phyloP scores from a whole-genome alignment of 768 basidiomycete genomes.

The Coprinellus aureogranulatus region DNA sequence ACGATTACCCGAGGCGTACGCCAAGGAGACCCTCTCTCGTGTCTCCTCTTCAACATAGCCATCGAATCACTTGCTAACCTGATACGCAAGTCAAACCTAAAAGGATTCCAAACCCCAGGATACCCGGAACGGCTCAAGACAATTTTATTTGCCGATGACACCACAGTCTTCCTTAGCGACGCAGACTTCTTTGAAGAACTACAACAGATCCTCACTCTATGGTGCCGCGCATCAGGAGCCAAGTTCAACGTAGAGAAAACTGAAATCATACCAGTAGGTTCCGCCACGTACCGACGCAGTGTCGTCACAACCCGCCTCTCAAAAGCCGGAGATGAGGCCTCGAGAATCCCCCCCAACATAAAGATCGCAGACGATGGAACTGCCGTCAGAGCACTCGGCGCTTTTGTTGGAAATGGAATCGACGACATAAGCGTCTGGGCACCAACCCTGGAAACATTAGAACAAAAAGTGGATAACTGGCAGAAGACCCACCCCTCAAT shows the following conservation, averaged over 20 bases:
- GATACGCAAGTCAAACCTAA: conserved; percentile 26
- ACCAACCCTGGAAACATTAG: conserved; percentile 22
- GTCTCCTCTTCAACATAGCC: conserved; percentile 37
- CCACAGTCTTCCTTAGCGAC: conserved; percentile 31
- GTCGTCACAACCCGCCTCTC: not conserved
- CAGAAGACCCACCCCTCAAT: conserved; percentile 21
- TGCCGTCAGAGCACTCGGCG: conserved; percentile 30
- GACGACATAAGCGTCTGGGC: conserved; percentile 22
- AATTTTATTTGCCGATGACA: conserved; percentile 43
- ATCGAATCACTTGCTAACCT: conserved; percentile 37
- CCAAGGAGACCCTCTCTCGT: conserved; percentile 39
- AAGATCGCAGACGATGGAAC: conserved; percentile 31
- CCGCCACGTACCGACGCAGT: conserved; percentile 12
- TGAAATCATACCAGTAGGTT: conserved; percentile 36
- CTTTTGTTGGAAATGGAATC: conserved; percentile 29
- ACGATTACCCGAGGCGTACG: conserved; percentile 26
- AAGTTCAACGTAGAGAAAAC: conserved; percentile 44
- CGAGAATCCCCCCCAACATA: conserved; percentile 16
- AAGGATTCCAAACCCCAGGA: conserved; percentile 14
- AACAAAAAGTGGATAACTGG: conserved; percentile 20
- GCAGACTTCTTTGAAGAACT: conserved; percentile 26
- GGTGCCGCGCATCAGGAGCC: conserved; percentile 40
- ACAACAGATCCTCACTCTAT: conserved; percentile 24
- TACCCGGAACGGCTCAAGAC: not conserved
- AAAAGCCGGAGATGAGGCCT: not conserved